Evolutionary conservation across 768 basidiomycete species (phyloP).

Genomic region (Suillus americanus): DNA sequence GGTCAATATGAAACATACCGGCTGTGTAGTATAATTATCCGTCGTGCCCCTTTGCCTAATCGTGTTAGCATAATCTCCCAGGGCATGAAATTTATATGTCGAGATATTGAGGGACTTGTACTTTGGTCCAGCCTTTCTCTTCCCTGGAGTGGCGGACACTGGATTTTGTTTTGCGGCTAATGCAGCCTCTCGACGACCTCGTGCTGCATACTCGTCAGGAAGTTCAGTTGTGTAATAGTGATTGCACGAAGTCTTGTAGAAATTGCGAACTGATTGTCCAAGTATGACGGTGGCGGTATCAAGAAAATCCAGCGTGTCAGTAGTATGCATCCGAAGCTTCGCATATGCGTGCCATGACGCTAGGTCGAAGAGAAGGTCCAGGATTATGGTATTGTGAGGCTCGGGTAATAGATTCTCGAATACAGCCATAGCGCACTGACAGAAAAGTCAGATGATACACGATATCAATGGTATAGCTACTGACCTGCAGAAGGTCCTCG

Average conservation of each 20-base stretch:
- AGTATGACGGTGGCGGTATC: slow-evolving; percentile 19
- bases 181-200: slow-evolving; percentile 15
- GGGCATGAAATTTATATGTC: slow-evolving; percentile 13
- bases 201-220: slow-evolving; percentile 25
- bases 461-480: not conserved
- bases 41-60: slow-evolving; percentile 29
- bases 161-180: not conserved
- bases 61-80: slow-evolving; percentile 12
- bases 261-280: slow-evolving; percentile 23
- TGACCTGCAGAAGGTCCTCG: slow-evolving; percentile 37
- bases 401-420: slow-evolving; percentile 37
- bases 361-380: slow-evolving; percentile 27
- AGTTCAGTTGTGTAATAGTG: slow-evolving; percentile 31
- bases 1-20: slow-evolving; percentile 14
- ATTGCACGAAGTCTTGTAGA: slow-evolving; percentile 20
- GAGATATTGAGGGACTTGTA: slow-evolving; percentile 11
- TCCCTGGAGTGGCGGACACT: not conserved
- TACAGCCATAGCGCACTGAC: slow-evolving; percentile 35
- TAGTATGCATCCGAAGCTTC: slow-evolving; percentile 35
- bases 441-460: not conserved
- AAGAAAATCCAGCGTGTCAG: slow-evolving; percentile 20
- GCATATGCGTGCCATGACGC: slow-evolving; percentile 36
- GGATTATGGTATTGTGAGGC: slow-evolving; percentile 20
- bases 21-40: slow-evolving; percentile 36
- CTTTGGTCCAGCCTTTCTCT: not conserved